Percentiles rank a stretch among this genome's conserved stretches.
These are phyloP conservation scores for Mycena rebaudengoi DNA, from an alignment of 768 basidiomycete species.

Conservation along the genomic window DNA sequence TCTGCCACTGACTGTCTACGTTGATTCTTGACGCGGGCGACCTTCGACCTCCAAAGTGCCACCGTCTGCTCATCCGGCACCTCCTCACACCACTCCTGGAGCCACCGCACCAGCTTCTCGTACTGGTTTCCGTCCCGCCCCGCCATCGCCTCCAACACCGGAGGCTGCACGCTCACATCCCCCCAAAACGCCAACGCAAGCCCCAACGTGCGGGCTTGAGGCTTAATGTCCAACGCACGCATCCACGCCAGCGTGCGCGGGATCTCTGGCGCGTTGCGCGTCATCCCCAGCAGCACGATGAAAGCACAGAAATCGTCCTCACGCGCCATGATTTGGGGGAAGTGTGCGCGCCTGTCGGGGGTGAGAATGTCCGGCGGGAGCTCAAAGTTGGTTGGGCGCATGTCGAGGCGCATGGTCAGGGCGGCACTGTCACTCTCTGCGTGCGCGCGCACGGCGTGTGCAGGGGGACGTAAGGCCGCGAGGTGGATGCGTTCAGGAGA, in stretches of 20 bases:
- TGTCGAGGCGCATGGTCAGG: slow-evolving; percentile 1
- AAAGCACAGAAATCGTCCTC: slow-evolving; percentile 63
- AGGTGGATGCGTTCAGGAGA: slow-evolving; percentile 32
- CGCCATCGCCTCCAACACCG: slow-evolving; percentile 59
- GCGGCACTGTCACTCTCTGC: slow-evolving; percentile 27
- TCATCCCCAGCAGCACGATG: slow-evolving; percentile 66
- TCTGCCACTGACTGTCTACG: slow-evolving; percentile 27
- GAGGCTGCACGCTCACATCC: slow-evolving; percentile 71
- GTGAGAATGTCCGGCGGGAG: slow-evolving; percentile 13
- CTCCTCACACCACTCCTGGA: slow-evolving; percentile 58
- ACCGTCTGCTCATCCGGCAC: slow-evolving; percentile 52
- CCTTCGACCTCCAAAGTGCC: slow-evolving; percentile 41
- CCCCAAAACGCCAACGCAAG: slow-evolving; percentile 74
- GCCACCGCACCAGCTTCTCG: slow-evolving; percentile 57
- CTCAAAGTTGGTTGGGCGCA: neutral
- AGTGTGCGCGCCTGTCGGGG: slow-evolving; percentile 10
- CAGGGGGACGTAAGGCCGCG: slow-evolving; percentile 43
- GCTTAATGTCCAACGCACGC: slow-evolving; percentile 62
- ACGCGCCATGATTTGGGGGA: slow-evolving; percentile 45
- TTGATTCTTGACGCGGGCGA: slow-evolving; percentile 42
- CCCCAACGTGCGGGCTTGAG: slow-evolving; percentile 64
- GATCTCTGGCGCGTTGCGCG: slow-evolving; percentile 62
- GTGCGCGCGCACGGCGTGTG: slow-evolving; percentile 39
- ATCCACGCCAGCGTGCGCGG: slow-evolving; percentile 80
- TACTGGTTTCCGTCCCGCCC: slow-evolving; percentile 51